These are phyloP conservation scores for Talaromyces islandicus DNA, from an alignment of 2,329 filamentous ascomycete genomes.

Conservation along the genomic window DNA sequence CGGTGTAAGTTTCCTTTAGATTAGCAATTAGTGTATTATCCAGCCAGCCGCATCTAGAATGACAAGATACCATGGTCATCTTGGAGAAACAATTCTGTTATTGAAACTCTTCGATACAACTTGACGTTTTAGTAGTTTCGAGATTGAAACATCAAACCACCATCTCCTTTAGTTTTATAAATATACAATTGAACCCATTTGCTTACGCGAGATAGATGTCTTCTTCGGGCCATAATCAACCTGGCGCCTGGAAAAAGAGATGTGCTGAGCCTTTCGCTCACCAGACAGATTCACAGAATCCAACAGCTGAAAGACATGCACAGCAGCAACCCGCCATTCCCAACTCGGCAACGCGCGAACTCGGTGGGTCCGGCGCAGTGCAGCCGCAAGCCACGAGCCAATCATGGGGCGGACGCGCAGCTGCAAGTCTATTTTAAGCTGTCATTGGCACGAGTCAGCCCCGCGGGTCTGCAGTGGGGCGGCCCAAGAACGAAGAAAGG, in stretches of 20 bases:
- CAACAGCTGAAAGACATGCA: no score
- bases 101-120: background rate
- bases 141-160: no score
- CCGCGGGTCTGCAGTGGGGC: background rate
- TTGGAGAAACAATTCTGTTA: background rate
- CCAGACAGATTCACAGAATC: no score
- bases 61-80: background rate
- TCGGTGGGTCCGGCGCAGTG: background rate
- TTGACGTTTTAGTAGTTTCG: no score
- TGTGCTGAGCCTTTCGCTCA: no score
- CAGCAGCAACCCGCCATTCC: background rate
- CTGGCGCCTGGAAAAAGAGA: no score
- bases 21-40: background rate
- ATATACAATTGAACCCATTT: no score
- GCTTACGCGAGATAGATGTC: no score
- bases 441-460: background rate
- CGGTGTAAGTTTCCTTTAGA: background rate
- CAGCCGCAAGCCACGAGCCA: background rate
- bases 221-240: no score
- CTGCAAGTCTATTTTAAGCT: background rate
- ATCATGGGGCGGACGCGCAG: background rate
- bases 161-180: no score
- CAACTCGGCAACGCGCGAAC: background rate
- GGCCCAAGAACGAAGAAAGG: background rate
- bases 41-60: background rate